Evolutionary conservation across 2,329 filamentous ascomycete species (phyloP).

Genomic region (Harringtonia aguacate): DNA sequence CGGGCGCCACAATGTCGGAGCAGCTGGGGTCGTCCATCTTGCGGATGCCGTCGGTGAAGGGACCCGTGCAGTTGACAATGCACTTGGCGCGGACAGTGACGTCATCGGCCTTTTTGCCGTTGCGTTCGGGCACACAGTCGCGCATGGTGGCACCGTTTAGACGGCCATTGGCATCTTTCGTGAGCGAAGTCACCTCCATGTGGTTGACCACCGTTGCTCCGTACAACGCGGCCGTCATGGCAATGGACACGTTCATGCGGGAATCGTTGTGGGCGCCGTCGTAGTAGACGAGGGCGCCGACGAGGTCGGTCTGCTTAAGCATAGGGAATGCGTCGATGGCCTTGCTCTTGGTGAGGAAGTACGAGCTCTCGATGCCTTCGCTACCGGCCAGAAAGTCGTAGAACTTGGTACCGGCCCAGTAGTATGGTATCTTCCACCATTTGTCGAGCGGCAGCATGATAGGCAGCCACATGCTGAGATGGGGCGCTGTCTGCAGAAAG

Average conservation of each 20-base stretch:
- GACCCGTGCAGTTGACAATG: constrained; percentile 75
- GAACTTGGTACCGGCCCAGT: constrained; percentile 61
- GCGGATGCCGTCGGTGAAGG: constrained; percentile 69
- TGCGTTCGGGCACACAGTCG: constrained; percentile 46
- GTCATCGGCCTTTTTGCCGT: constrained; percentile 42
- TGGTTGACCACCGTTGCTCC: constrained; percentile 74
- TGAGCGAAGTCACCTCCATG: constrained; percentile 63
- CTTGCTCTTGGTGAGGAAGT: constrained; percentile 68
- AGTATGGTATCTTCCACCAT: constrained; percentile 75
- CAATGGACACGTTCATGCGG: constrained; percentile 76
- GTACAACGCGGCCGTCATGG: constrained; percentile 70
- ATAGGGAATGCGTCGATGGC: constrained; percentile 70
- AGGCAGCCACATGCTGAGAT: constrained; percentile 69
- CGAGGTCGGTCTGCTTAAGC: constrained; percentile 60
- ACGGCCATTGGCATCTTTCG: constrained; percentile 59
- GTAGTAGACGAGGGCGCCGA: constrained; percentile 77
- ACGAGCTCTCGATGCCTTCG: constrained; percentile 74
- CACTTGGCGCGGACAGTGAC: constrained; percentile 70
- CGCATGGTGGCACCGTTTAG: constrained; percentile 59
- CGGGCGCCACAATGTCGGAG: constrained; percentile 66
- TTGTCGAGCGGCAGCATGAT: constrained; percentile 75
- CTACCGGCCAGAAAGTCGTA: constrained; percentile 75
- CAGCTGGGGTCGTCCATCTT: constrained; percentile 65
- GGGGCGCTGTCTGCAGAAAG: constrained; percentile 72
- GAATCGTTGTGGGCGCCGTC: constrained; percentile 83